Conservation (phyloP, 805 yeast genomes). For the Candida maltosa region DNA sequence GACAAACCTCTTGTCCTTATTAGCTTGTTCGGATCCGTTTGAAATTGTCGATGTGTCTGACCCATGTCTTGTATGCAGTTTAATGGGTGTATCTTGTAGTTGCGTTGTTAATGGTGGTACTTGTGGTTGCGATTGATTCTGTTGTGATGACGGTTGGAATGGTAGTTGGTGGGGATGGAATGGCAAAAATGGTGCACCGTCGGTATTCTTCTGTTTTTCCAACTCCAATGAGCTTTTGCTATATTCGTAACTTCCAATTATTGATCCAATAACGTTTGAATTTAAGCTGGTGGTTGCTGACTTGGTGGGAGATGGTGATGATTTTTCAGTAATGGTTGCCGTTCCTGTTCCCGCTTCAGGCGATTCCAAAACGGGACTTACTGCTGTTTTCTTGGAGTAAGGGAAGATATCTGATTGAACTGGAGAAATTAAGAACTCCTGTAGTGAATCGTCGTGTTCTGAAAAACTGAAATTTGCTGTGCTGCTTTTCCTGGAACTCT, state of each 20-base stretch:
- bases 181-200: constrained; percentile 1
- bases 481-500: neutral
- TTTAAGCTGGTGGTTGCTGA: constrained; percentile 13
- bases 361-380: constrained; percentile 15
- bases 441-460: constrained; percentile 7
- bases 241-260: constrained; percentile 26
- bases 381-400: constrained; percentile 5
- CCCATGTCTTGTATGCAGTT: constrained; percentile 26
- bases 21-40: constrained; percentile 24
- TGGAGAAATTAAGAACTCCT: constrained; percentile 6
- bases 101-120: neutral
- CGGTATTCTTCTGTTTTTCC: neutral
- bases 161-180: no score
- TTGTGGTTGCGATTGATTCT: neutral
- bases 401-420: constrained; percentile 6
- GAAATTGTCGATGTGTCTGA: constrained; percentile 35
- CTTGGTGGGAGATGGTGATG: constrained; percentile 17
- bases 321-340: constrained; percentile 2
- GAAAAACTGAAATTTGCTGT: constrained; percentile 6
- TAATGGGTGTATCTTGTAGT: neutral
- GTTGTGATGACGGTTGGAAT: neutral
- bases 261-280: constrained; percentile 25
- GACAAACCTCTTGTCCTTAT: constrained; percentile 38
- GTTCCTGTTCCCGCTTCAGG: constrained; percentile 8
- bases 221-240: constrained; percentile 19